Evolutionary conservation across 257 asterid species (phyloP), one percentile per base, ranked within the genome.

Genomic region (Solanum dulcamara): DNA sequence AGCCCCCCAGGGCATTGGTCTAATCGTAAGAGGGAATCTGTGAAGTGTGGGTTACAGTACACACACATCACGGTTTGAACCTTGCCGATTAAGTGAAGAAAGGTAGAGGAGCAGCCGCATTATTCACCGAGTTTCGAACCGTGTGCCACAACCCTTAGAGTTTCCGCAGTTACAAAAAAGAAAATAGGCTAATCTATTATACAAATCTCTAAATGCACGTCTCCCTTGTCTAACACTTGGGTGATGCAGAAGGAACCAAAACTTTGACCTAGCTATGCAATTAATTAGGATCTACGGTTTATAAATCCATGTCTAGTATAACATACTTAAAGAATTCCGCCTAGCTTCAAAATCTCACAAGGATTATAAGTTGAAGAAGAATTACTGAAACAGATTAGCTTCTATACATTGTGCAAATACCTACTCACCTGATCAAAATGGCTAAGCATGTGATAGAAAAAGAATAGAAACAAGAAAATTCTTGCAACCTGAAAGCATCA

Each of bases 351-450:
- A 44, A 44, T 22, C n/a, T 46, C 13, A 46, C 1, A 3, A 46
- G 35, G 46, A 28, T 46, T 46, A 26, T 24, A 79, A 42, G 35
- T n/a, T 46, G 59, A 46, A 79, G 62, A 42, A 48, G 15, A 55
- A 79, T 42, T 46, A 79, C 28, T 14, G 9, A 79, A 53, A 79
- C 35, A 79, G 38, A 42, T 75, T 22, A n/a, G 57, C 22, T 44
- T 15, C 26, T 3, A 51, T 28, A 75, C 53, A 2, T 50, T 13
- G 67, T 18, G 68, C 15, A 71, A 83, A 85, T 35, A 44, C 46
- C 50, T 48, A 86, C 91, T 86, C 50, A 94, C 99, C 99, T 93
- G 92, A 89, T 96, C 95, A 88, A 93, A 93, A 91, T 96, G 97
- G 88, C 82, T 72, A 46, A 86, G 89, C 92, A 96, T 89, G 92